Percentiles rank a stretch among this genome's conserved stretches.
phyloP scores from a whole-genome alignment of 176 grass and related monocot species.

The Oryza meyeriana region DNA sequence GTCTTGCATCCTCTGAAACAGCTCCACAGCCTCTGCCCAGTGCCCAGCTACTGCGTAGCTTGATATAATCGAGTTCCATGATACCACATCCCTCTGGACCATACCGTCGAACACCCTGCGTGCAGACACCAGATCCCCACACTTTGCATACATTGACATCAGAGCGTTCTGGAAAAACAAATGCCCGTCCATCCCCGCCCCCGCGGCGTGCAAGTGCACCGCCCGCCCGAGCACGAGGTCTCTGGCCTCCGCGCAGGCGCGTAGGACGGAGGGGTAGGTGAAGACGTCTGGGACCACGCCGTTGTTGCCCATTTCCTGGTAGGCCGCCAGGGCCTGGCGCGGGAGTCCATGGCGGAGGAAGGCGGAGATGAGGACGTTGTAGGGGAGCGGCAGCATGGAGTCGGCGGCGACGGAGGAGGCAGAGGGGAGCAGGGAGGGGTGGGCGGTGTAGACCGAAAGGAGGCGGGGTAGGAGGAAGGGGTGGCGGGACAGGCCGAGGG shows the following conservation, averaged over 20 bases:
- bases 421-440: constrained; percentile 37
- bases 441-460: constrained; percentile 42
- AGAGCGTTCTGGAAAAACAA: constrained; percentile 49
- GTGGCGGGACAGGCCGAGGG: constrained; percentile 41
- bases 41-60: not conserved
- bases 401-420: constrained; percentile 35
- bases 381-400: constrained; percentile 18
- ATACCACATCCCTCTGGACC: constrained; percentile 39
- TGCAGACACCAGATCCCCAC: constrained; percentile 32
- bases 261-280: constrained; percentile 56
- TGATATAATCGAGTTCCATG: constrained; percentile 44
- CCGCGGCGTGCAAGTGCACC: constrained; percentile 27
- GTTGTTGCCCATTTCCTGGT: constrained; percentile 27
- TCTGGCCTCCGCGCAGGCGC: constrained; percentile 43
- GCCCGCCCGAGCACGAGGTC: constrained; percentile 36
- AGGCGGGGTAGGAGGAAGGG: constrained; percentile 31
- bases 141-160: constrained; percentile 48
- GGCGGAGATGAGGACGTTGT: constrained; percentile 49
- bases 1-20: constrained; percentile 37
- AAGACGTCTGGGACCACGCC: constrained; percentile 41
- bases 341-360: constrained; percentile 43
- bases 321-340: constrained; percentile 32
- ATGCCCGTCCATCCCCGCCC: constrained; percentile 20
- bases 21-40: constrained; percentile 5
- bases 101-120: constrained; percentile 68